Evolutionary conservation across 192 early-diverging fungal genomes (phyloP).

Genomic region (Pilaira anomala): DNA sequence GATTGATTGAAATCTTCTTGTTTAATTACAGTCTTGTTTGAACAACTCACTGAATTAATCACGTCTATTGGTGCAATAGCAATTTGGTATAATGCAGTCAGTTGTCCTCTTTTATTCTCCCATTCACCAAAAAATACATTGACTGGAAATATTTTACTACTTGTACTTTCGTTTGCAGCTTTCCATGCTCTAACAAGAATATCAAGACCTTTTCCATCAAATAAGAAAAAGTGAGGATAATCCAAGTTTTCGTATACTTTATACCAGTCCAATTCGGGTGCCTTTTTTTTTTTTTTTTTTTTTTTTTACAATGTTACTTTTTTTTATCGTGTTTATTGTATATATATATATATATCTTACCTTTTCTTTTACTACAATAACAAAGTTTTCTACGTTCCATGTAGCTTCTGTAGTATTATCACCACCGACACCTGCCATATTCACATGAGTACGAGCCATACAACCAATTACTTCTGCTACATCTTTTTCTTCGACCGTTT

Average conservation of each 20-base stretch:
- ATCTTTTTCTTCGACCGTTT: slow-evolving; percentile 43
- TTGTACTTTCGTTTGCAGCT: slow-evolving; percentile 21
- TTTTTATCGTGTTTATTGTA: too few species aligned
- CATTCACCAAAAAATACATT: slow-evolving; percentile 70
- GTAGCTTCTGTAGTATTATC: slow-evolving; percentile 33
- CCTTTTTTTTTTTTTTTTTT: too few species aligned
- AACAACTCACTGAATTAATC: slow-evolving; percentile 53
- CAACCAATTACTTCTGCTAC: slow-evolving; percentile 62
- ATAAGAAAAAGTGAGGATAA: slow-evolving; percentile 55
- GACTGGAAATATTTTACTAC: slow-evolving; percentile 59
- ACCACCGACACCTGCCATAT: slow-evolving; percentile 38
- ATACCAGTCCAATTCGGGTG: slow-evolving; percentile 59
- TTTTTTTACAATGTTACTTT: too few species aligned
- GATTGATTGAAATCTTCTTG: slow-evolving; percentile 51
- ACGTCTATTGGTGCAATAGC: slow-evolving; percentile 55
- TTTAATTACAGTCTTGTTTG: slow-evolving; percentile 52
- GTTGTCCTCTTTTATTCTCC: slow-evolving; percentile 66
- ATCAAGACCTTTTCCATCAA: slow-evolving; percentile 56
- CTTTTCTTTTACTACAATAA: slow-evolving; percentile 48
- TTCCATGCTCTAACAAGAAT: slow-evolving; percentile 62
- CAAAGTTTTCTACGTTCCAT: slow-evolving; percentile 67
- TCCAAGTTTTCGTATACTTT: slow-evolving; percentile 62
- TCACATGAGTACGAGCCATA: slow-evolving; percentile 55
- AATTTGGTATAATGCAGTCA: slow-evolving; percentile 64
- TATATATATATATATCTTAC: slow-evolving; percentile 30